Evolutionary conservation across 2,329 filamentous ascomycete species (phyloP).

Genomic region (Westerdykella aurantiaca): DNA sequence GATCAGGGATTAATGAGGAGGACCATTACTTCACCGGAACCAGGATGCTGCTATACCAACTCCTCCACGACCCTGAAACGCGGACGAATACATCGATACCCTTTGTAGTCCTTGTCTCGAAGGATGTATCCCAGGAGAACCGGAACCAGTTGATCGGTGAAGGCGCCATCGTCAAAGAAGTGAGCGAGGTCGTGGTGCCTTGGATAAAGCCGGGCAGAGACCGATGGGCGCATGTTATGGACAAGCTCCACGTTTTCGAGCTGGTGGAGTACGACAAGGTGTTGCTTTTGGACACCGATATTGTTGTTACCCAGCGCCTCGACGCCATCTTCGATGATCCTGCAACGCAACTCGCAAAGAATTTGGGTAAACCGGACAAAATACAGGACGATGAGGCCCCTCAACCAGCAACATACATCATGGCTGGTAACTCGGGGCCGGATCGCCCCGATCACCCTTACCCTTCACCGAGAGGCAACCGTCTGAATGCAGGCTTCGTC

Average conservation of each 20-base stretch:
- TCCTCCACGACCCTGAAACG: slow-evolving; percentile 38
- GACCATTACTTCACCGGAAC: slow-evolving; percentile 36
- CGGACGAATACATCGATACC: slow-evolving; percentile 27
- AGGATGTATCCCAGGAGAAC: slow-evolving; percentile 9
- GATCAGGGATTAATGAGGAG: too few relatives aligned
- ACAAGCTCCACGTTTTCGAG: slow-evolving; percentile 41
- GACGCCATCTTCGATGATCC: slow-evolving; percentile 40
- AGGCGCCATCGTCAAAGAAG: slow-evolving; percentile 38
- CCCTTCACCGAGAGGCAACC: too few relatives aligned
- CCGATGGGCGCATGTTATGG: too few relatives aligned
- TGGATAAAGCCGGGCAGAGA: slow-evolving; percentile 33
- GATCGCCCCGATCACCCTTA: too few relatives aligned
- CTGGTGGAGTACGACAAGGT: slow-evolving; percentile 39
- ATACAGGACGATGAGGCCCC: too few relatives aligned
- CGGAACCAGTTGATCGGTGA: slow-evolving; percentile 32
- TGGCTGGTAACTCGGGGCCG: too few relatives aligned
- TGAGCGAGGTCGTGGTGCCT: slow-evolving; percentile 29
- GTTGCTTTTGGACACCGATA: slow-evolving; percentile 43
- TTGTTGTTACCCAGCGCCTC: slow-evolving; percentile 32
- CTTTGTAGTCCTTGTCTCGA: slow-evolving; percentile 37
- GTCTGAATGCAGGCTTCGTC: too few relatives aligned
- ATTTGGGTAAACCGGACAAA: too few relatives aligned
- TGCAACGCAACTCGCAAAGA: too few relatives aligned
- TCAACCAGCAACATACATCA: too few relatives aligned
- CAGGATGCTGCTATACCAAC: slow-evolving; percentile 39